Evolutionary conservation across 805 yeast genomes (phyloP).

Genomic region (Ogataea thermomethanolica): DNA sequence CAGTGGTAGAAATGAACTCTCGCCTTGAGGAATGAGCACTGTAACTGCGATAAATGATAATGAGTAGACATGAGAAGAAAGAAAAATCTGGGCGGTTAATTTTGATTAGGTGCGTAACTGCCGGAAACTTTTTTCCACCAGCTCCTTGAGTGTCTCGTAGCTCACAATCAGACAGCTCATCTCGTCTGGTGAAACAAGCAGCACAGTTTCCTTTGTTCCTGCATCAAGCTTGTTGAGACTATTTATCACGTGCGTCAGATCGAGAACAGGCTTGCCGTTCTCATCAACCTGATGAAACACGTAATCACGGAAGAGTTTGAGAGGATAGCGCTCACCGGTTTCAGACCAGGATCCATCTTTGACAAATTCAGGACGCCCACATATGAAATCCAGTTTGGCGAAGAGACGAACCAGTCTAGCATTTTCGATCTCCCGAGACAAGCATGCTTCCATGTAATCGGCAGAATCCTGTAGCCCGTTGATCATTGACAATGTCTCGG

Average conservation of each 20-base stretch:
- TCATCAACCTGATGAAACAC: conserved; percentile 84
- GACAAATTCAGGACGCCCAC: conserved; percentile 67
- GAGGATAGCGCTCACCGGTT: conserved; percentile 69
- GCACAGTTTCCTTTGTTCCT: conserved; percentile 78
- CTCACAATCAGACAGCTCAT: conserved; percentile 80
- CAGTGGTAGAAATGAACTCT: conserved; percentile 27
- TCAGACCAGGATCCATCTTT: conserved; percentile 63
- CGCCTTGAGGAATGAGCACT: conserved; percentile 18
- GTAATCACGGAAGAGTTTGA: conserved; percentile 74
- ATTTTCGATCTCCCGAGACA: conserved; percentile 79
- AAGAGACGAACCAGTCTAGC: conserved; percentile 80
- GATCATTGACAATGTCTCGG: conserved; percentile 43
- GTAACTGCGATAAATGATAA: conserved; percentile 23
- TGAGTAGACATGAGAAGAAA: conserved; percentile 17
- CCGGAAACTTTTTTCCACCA: conserved; percentile 67
- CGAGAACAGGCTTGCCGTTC: conserved; percentile 70
- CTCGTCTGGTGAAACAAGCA: conserved; percentile 81
- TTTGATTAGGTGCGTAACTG: conserved; percentile 29
- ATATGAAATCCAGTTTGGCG: conserved; percentile 73
- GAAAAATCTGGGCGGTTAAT: conserved; percentile 4
- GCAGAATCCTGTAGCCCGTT: conserved; percentile 49
- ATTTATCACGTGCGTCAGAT: conserved; percentile 74
- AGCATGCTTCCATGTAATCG: conserved; percentile 58
- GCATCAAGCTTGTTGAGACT: conserved; percentile 88
- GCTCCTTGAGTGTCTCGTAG: conserved; percentile 74